Base-by-base conservation (phyloP, 2,329 filamentous ascomycete species). In the Aspergillus sp. region DNA sequence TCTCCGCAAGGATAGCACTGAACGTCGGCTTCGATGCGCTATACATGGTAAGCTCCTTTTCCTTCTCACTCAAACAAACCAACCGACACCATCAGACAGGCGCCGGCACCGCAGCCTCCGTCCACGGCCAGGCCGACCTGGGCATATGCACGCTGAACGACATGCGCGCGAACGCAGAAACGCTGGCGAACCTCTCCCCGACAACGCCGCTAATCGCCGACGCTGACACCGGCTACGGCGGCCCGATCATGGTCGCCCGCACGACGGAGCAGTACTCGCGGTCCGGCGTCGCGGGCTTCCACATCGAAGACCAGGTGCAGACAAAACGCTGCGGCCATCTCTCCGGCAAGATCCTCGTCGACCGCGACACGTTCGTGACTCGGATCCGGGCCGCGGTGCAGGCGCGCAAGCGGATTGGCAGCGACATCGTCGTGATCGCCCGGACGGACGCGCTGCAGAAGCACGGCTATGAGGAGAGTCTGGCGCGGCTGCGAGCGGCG, bases 1-100 rank as follows among this genome's bases (percentile, higher is more conserved):
- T 80, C 34, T 75, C 74, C 2, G 76, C 78, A 0, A 65, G 78
- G 1, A 70, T 82, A 35, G 76, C 77, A 1, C 62, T 80, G 14
- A 60, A 67, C 26, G 63, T 73, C n/a, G 77, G 76, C 4, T 80
- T 80, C 37, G 70, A 80, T 29, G 70, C 66, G 35, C 52, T 82
- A 24, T 82, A 82, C 60, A 82, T 82, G 78, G 76, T 78, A 57
- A 27, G 63, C 37, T 8, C 8, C 26, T 6, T 17, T 22, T 12
- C 6, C n/a, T 8, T 4, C 8, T 24, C 5, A 20, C 8, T 8
- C 19, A 15, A 20, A 5, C 3, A 14, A 5, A 8, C 32, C 30
- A 15, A 33, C n/a, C 6, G 3, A 17, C 3, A 12, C 6, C 13
- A 4, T 27, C 22, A 77, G 73, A 79, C 75, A 8, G 75, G 76